Evolutionary conservation across 129 eudicot species (phyloP), one percentile per base, ranked within the genome.

Genomic region (Cynara cardunculus): DNA sequence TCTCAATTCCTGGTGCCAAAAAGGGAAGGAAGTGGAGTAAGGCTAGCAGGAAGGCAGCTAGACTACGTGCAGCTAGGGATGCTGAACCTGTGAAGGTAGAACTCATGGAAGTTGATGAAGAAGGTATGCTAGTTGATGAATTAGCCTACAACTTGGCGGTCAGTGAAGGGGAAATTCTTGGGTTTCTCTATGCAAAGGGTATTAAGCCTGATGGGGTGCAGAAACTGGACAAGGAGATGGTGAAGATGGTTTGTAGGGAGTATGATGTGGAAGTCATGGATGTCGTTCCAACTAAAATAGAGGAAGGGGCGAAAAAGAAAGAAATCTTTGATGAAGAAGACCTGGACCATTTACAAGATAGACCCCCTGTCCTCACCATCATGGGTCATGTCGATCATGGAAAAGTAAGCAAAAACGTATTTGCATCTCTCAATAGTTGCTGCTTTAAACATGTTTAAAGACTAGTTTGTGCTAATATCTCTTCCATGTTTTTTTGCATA

Each of bases 351-450:
- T 84, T 95, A 76, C 90, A 92, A 92, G 91, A 92, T 27, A 87
- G 97, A 74, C 99, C 99, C 73, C 99, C 99, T 32, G 97, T 95
- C 30, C 81, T 95, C 30, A 95, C 99, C 67, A 95, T 95, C 19
- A 95, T 95, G 99, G 99, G 99, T 41, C 99, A 95, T 73, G 99
- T 95, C 3, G 99, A 95, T 83, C 99, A 95, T 80, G 99, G 97
- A 81, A 95, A 95, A 88, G 99, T 95, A 62, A 81, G 86, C 24
- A 68, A 53, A 19, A 28, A 3, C 24, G 0, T 72, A 32, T 41
- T 34, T 6, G 10, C 8, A 3, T 67, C 41, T 30, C 76, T 30
- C 80, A 46, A 25, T 27, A n/a, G 16, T 77, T 82, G 25, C 61
- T 74, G 66, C 13, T 74, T 69, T 74, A 68, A 37, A 26, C 3